A percentile compares a stretch with the other conserved stretches of the same genome.
phyloP scores from a whole-genome alignment of 768 basidiomycete species.

The Boletellus ananiceps region DNA sequence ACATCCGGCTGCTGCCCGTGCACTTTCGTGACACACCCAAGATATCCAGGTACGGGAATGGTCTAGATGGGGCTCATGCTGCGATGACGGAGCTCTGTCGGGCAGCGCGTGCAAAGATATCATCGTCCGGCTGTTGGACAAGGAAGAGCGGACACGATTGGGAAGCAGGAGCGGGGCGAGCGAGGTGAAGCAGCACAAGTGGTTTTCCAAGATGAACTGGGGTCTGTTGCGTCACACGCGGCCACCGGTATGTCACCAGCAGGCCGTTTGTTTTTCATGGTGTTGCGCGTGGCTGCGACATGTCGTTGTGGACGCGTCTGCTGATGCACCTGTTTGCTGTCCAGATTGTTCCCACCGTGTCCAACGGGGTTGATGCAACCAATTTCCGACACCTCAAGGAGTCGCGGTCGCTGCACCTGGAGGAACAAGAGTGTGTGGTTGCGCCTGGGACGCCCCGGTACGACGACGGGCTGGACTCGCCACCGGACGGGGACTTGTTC shows the following conservation, averaged over 20 bases:
- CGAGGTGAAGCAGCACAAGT: slow-evolving; percentile 98
- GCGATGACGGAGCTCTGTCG: slow-evolving; percentile 7
- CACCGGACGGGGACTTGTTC: slow-evolving; percentile 65
- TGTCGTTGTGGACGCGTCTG: slow-evolving; percentile 14
- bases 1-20: slow-evolving; percentile 85
- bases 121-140: slow-evolving; percentile 82
- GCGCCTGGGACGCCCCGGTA: slow-evolving; percentile 38
- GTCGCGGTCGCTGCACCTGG: slow-evolving; percentile 86
- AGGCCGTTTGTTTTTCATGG: not conserved
- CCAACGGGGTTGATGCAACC: slow-evolving; percentile 75
- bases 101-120: slow-evolving; percentile 83
- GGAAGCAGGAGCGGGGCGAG: slow-evolving; percentile 94
- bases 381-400: slow-evolving; percentile 92
- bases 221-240: slow-evolving; percentile 87
- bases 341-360: slow-evolving; percentile 74
- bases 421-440: slow-evolving; percentile 48
- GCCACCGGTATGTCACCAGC: slow-evolving; percentile 69
- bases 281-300: not conserved
- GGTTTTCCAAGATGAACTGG: slow-evolving; percentile 97
- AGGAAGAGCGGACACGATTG: slow-evolving; percentile 82
- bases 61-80: not conserved
- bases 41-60: slow-evolving; percentile 58
- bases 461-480: slow-evolving; percentile 42
- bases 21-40: slow-evolving; percentile 83
- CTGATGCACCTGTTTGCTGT: slow-evolving; percentile 24